phyloP scores from a whole-genome alignment of 176 grass and related monocot species.

The Pharus latifolius region DNA sequence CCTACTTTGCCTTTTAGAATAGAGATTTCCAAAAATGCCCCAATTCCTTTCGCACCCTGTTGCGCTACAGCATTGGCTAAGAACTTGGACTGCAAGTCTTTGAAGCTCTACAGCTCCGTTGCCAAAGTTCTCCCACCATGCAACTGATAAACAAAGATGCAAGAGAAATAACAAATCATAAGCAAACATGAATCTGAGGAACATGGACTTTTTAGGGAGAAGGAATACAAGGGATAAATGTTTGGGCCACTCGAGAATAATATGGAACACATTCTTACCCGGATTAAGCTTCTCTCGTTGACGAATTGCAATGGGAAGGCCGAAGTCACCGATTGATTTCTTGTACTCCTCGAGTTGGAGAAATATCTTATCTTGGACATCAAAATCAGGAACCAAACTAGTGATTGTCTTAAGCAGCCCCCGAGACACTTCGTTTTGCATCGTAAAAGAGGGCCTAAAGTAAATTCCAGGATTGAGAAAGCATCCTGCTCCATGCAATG shows the following conservation, averaged over 20 bases:
- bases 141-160: conserved; percentile 32
- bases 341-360: conserved; percentile 52
- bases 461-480: conserved; percentile 50
- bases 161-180: neutral
- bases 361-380: conserved; percentile 61
- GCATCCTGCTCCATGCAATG: conserved; percentile 45
- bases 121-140: conserved; percentile 56
- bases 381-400: conserved; percentile 29
- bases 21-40: conserved; percentile 24
- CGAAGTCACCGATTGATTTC: conserved; percentile 45
- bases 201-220: neutral
- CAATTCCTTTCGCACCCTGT: conserved; percentile 48
- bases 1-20: conserved; percentile 35
- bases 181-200: neutral
- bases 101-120: conserved; percentile 45
- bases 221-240: neutral
- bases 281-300: conserved; percentile 46
- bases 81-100: conserved; percentile 38
- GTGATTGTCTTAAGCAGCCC: conserved; percentile 41
- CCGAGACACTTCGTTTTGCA: conserved; percentile 38
- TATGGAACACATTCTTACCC: conserved; percentile 11
- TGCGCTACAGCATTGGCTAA: conserved; percentile 52
- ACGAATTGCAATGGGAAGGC: conserved; percentile 45
- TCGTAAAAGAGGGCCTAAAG: conserved; percentile 33
- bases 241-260: neutral